phyloP scores from a whole-genome alignment of 176 grass and related monocot species.

The Musa beccarii region DNA sequence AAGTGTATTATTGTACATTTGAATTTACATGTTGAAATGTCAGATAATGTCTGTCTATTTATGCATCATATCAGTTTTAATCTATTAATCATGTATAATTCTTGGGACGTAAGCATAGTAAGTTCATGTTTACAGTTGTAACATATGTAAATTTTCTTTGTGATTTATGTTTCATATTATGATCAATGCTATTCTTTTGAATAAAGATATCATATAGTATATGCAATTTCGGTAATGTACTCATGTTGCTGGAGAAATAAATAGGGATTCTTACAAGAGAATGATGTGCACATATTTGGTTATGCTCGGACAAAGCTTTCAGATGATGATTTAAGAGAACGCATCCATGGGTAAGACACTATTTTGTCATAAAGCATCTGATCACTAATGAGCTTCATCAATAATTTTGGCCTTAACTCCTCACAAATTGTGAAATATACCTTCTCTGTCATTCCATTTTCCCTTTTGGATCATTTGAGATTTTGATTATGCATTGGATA shows the following conservation, averaged over 20 bases:
- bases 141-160: background rate
- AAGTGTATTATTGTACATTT: no score
- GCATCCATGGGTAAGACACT: slow-evolving; percentile 7
- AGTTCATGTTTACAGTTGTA: background rate
- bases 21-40: no score
- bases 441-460: background rate
- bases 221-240: background rate
- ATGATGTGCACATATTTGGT: slow-evolving; percentile 21
- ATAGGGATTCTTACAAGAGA: slow-evolving; percentile 15
- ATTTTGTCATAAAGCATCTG: background rate
- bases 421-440: slow-evolving; percentile 24
- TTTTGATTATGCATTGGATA: background rate
- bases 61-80: background rate
- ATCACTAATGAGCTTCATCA: background rate
- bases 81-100: background rate
- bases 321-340: slow-evolving; percentile 18
- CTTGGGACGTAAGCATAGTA: background rate
- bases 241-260: slow-evolving; percentile 4
- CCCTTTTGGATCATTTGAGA: background rate
- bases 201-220: background rate
- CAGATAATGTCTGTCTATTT: background rate
- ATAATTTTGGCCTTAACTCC: background rate
- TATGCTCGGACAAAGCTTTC: slow-evolving; percentile 21
- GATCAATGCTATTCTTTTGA: background rate
- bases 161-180: background rate